Conservation (phyloP, 2,329 filamentous ascomycete species). For the Raffaelea albimanens region DNA sequence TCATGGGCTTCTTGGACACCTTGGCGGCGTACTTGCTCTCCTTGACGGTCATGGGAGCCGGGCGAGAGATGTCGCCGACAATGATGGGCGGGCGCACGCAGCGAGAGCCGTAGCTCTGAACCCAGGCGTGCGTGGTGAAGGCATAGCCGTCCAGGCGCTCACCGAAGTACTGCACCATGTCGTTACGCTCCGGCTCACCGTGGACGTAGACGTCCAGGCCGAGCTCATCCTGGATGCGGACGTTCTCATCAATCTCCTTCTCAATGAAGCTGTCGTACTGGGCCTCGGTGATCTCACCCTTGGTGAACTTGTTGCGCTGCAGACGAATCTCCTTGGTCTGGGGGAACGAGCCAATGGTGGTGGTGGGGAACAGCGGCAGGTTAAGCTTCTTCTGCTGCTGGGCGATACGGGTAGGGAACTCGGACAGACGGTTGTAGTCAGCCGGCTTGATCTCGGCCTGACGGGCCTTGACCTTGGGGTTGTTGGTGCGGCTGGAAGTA, state of each 20-base stretch:
- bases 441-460: constrained; percentile 76
- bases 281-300: constrained; percentile 85
- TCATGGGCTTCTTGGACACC: constrained; percentile 98
- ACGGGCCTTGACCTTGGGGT: constrained; percentile 93
- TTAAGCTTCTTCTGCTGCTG: constrained; percentile 88
- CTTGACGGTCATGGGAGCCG: constrained; percentile 98
- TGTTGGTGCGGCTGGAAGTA: constrained; percentile 89
- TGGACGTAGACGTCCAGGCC: constrained; percentile 95
- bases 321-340: constrained; percentile 98
- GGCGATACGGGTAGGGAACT: constrained; percentile 75
- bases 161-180: constrained; percentile 99
- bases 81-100: constrained; percentile 98
- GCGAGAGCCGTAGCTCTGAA: constrained; percentile 92
- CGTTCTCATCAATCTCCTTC: constrained; percentile 91
- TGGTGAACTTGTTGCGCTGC: constrained; percentile 96
- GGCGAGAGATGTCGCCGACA: constrained; percentile 96
- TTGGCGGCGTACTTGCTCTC: constrained; percentile 98
- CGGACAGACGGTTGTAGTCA: constrained; percentile 87
- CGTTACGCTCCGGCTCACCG: constrained; percentile 98
- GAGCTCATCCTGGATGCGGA: constrained; percentile 97
- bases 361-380: constrained; percentile 95
- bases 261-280: constrained; percentile 99
- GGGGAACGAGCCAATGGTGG: constrained; percentile 98
- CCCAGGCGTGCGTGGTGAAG: constrained; percentile 99
- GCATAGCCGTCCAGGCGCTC: constrained; percentile 94